Conservation (phyloP, 306 rosid species). For the Urtica urens region DNA sequence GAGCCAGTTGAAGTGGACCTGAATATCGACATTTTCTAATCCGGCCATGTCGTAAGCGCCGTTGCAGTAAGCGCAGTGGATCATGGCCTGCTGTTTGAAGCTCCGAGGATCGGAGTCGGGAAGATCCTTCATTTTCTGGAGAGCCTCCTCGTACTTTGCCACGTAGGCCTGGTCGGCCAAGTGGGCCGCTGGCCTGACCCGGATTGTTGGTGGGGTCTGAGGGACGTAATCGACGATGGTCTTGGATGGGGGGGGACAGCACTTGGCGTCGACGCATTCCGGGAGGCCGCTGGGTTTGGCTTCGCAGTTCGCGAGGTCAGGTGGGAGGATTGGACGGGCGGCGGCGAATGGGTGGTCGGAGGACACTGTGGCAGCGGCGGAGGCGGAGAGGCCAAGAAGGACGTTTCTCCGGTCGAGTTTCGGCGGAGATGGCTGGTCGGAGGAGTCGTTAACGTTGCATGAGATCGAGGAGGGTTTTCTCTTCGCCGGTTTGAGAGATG, state of each 20-base stretch:
- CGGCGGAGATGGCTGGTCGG: neutral
- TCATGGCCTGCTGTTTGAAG: slow-evolving; percentile 54
- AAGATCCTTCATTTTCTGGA: slow-evolving; percentile 51
- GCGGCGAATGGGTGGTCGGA: slow-evolving; percentile 30
- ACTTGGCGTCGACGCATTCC: slow-evolving; percentile 17
- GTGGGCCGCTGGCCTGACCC: slow-evolving; percentile 53
- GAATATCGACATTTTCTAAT: slow-evolving; percentile 50
- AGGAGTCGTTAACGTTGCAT: neutral
- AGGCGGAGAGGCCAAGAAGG: slow-evolving; percentile 50
- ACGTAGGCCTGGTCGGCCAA: slow-evolving; percentile 30
- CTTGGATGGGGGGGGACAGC: slow-evolving; percentile 54
- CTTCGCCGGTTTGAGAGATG: too few species aligned
- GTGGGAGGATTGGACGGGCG: slow-evolving; percentile 45
- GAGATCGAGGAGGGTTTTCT: neutral
- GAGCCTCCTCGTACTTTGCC: slow-evolving; percentile 40
- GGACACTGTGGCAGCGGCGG: slow-evolving; percentile 28
- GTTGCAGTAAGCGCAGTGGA: slow-evolving; percentile 85
- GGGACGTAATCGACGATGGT: slow-evolving; percentile 31
- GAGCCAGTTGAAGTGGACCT: slow-evolving; percentile 68
- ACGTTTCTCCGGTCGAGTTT: slow-evolving; percentile 17
- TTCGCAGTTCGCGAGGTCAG: slow-evolving; percentile 38
- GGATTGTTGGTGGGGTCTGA: slow-evolving; percentile 11
- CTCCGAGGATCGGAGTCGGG: slow-evolving; percentile 61
- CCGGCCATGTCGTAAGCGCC: slow-evolving; percentile 60
- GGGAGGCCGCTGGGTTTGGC: slow-evolving; percentile 29